A percentile compares a stretch with the other conserved stretches of the same genome.
phyloP scores from a whole-genome alignment of 2,329 filamentous ascomycete species.

The Fusarium protoensiforme region DNA sequence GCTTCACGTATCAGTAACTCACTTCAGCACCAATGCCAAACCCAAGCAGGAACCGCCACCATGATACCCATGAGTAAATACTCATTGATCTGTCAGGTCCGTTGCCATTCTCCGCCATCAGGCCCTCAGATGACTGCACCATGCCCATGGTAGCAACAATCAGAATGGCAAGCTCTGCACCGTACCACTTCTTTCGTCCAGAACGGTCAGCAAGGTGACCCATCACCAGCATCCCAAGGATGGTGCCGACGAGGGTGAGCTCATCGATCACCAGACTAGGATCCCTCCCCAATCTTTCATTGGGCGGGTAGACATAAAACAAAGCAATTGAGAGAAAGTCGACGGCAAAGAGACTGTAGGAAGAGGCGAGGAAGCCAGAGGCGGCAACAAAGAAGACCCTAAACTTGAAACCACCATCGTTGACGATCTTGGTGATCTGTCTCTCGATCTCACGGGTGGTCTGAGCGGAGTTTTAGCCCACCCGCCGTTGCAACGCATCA shows the following conservation, averaged over 20 bases:
- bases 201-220: slow-evolving; percentile 11
- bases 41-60: slow-evolving; percentile 18
- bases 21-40: slow-evolving; percentile 26
- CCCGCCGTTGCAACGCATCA: background rate
- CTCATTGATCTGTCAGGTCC: slow-evolving; percentile 1
- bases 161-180: slow-evolving; percentile 11
- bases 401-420: slow-evolving; percentile 24
- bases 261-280: slow-evolving; percentile 15
- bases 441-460: slow-evolving; percentile 21
- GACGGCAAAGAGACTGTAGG: slow-evolving; percentile 15
- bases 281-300: background rate
- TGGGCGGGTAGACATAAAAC: slow-evolving; percentile 14
- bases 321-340: slow-evolving; percentile 18
- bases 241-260: slow-evolving; percentile 19
- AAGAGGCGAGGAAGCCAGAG: slow-evolving; percentile 22
- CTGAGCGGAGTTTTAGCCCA: background rate
- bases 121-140: slow-evolving; percentile 16
- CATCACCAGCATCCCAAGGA: slow-evolving; percentile 23
- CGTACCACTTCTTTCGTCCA: slow-evolving; percentile 21
- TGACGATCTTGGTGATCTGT: slow-evolving; percentile 24
- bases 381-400: slow-evolving; percentile 27
- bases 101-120: background rate
- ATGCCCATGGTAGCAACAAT: slow-evolving; percentile 22
- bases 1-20: background rate
- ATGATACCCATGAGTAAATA: slow-evolving; percentile 27